phyloP scores from a whole-genome alignment of 2,329 filamentous ascomycete species.

The Fusarium sp. region DNA sequence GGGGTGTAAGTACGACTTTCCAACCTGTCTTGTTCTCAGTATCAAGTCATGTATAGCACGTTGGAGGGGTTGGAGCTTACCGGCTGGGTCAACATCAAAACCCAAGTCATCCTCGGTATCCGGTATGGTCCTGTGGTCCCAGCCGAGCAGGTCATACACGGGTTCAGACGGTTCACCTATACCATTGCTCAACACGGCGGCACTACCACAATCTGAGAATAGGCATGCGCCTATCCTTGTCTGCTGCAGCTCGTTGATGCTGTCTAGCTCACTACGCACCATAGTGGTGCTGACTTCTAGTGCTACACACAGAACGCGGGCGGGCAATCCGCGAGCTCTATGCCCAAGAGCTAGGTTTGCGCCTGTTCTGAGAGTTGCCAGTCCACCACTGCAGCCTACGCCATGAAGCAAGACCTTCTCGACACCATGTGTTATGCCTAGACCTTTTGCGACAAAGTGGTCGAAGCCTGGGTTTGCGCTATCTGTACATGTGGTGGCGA shows the following conservation, averaged over 20 bases:
- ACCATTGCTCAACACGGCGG: slow-evolving; percentile 72
- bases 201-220: slow-evolving; percentile 78
- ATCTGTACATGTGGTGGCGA: slow-evolving; percentile 76
- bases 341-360: slow-evolving; percentile 74
- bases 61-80: slow-evolving; percentile 49
- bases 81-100: slow-evolving; percentile 72
- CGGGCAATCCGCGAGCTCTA: slow-evolving; percentile 66
- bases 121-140: slow-evolving; percentile 72
- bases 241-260: slow-evolving; percentile 67
- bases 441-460: slow-evolving; percentile 68
- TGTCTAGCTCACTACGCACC: slow-evolving; percentile 73
- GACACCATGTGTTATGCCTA: slow-evolving; percentile 67
- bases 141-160: slow-evolving; percentile 71
- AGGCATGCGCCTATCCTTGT: slow-evolving; percentile 73
- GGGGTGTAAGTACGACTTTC: slow-evolving; percentile 73
- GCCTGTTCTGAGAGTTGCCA: slow-evolving; percentile 71
- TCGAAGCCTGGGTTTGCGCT: slow-evolving; percentile 77
- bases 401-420: slow-evolving; percentile 75
- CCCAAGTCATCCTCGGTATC: slow-evolving; percentile 71
- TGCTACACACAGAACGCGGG: slow-evolving; percentile 72
- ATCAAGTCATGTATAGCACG: neutral
- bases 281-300: slow-evolving; percentile 71
- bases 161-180: slow-evolving; percentile 60
- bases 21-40: slow-evolving; percentile 57
- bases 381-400: slow-evolving; percentile 72